Evolutionary conservation across 202 grass and related monocot genomes (phyloP), one percentile per base, ranked within the genome.

Genomic region (Setaria viridis): DNA sequence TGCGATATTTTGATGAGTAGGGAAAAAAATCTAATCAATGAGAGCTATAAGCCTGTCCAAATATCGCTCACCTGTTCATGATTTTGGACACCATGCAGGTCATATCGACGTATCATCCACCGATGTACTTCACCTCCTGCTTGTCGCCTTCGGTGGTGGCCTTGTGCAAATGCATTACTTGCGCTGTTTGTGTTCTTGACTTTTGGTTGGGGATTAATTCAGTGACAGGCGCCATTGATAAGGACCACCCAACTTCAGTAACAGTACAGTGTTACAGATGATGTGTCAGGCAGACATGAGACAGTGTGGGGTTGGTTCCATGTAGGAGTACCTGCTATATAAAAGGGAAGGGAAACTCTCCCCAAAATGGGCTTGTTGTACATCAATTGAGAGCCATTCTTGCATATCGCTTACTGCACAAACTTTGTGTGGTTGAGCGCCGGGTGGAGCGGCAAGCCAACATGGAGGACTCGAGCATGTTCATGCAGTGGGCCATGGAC

Each of bases 401-500:
- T 62, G 30, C 58, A 29, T 13, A 30, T 62, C 58, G 57, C 57
- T 56, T 56, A 46, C 20, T 59, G 57, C n/a, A 30, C 11, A 13
- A 63, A 5, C 16, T 5, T 58, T 21, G 55, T 32, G 15, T 54
- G 9, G 70, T 53, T 30, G 25, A 53, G 70, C 21, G n/a, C 3
- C 6, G 45, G 7, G 69, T 48, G 21, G n/a, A 2, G 47, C 1
- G 21, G 63, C 11, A 68, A 46, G 0, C 5, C 41, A 45, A 74
- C 59, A 90, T 90, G 88, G 84, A 87, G 59, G 80, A 87, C 51
- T 70, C 80, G 19, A 82, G 17, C 13, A 4, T 84, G 45, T 87
- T 91, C 69, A 80, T 91, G 67, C 69, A 91, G 32, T 91, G 85
- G 89, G 85, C 85, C 43, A 32, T 87, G 76, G 48, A 60, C 76